phyloP scores from a whole-genome alignment of 2,329 filamentous ascomycete species.

The Rhynchosporium graminicola region DNA sequence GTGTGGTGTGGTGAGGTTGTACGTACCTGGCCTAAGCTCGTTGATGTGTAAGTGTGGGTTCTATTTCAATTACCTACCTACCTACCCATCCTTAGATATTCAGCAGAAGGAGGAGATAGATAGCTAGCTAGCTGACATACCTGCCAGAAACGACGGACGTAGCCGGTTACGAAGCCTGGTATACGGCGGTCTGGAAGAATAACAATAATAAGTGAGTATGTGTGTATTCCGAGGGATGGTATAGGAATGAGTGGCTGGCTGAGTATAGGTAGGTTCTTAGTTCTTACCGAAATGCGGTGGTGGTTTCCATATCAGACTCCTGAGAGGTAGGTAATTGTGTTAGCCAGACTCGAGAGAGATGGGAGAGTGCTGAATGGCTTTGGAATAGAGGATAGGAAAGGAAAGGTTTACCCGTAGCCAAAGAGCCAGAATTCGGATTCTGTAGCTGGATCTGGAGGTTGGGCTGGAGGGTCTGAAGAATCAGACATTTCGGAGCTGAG shows the following conservation, averaged over 20 bases:
- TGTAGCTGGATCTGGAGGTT: conserved; percentile 1
- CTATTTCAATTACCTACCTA: too few species aligned
- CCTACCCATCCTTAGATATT: too few species aligned
- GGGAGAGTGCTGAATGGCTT: neutral
- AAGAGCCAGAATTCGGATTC: conserved; percentile 84
- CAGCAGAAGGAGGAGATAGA: conserved; percentile 21
- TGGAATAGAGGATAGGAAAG: neutral
- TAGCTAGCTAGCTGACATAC: conserved; percentile 51
- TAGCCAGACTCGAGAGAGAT: neutral
- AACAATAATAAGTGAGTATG: neutral
- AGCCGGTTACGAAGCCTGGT: conserved; percentile 88
- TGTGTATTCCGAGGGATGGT: too few species aligned
- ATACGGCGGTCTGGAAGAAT: conserved; percentile 64
- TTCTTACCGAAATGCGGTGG: conserved; percentile 79
- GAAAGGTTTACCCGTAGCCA: conserved; percentile 78
- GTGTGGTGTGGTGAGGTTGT: too few species aligned
- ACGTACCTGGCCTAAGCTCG: conserved; percentile 40
- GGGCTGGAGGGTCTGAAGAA: conserved; percentile 1
- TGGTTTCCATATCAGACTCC: conserved; percentile 97
- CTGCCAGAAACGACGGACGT: conserved; percentile 97
- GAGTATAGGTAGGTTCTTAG: neutral
- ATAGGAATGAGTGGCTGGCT: too few species aligned
- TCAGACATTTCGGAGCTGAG: conserved; percentile 15
- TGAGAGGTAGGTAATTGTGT: conserved; percentile 41
- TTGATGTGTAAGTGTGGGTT: too few species aligned